phyloP scores from a whole-genome alignment of 371 early-diverging fungal species.

The Mucor mucedo region DNA sequence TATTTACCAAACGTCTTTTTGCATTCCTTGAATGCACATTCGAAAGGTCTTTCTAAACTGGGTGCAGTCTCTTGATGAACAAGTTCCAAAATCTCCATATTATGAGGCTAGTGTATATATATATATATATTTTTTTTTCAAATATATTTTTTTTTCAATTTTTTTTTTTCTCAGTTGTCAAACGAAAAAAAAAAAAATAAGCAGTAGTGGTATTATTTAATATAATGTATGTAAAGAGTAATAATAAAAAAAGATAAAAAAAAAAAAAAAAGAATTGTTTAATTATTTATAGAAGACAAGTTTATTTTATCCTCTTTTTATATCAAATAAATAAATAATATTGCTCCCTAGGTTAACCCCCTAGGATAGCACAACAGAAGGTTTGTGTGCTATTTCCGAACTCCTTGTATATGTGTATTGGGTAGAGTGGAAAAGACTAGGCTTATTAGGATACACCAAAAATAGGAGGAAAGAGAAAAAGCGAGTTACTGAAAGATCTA shows the following conservation, averaged over 20 bases:
- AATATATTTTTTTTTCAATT: no score
- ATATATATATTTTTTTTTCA: no score
- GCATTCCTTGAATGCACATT: constrained; percentile 68
- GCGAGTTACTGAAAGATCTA: constrained; percentile 22
- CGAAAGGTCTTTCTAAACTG: constrained; percentile 55
- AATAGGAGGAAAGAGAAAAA: neutral
- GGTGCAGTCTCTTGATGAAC: constrained; percentile 58
- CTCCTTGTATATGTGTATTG: constrained; percentile 8
- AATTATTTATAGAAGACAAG: constrained; percentile 16
- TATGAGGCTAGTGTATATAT: no score
- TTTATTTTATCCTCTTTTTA: neutral
- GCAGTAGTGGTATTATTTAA: no score
- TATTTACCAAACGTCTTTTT: constrained; percentile 65
- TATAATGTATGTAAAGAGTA: no score
- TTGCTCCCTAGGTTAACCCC: neutral
- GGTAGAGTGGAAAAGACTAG: no score
- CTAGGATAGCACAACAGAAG: constrained; percentile 9
- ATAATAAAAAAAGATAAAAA: neutral
- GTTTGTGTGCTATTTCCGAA: constrained; percentile 15
- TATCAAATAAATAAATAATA: no score
- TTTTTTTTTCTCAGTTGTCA: no score
- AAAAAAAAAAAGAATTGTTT: neutral
- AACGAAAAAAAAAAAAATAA: no score
- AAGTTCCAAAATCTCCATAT: constrained; percentile 72
- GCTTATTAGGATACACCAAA: no score